Conservation (phyloP, 305 asterid species). For the Rubia occidens region DNA sequence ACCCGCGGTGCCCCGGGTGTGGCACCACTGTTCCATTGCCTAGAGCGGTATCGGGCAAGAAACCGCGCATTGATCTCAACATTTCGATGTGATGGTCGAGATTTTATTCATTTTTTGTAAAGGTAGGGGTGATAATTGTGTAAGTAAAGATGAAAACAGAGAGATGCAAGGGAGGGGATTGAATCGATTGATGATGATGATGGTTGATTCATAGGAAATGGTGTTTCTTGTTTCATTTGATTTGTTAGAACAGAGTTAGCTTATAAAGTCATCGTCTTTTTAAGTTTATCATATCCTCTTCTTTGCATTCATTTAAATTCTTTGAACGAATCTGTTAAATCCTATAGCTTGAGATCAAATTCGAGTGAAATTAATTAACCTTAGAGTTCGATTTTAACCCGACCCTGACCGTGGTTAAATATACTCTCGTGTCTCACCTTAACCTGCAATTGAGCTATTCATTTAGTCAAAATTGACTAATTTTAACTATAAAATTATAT, state of each 20-base stretch:
- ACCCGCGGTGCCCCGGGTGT: constrained; percentile 82
- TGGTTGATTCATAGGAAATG: not conserved
- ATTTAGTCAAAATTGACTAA: no score
- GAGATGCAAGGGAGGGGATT: not conserved
- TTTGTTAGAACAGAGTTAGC: constrained; percentile 8
- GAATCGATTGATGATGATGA: not conserved
- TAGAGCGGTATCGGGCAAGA: constrained; percentile 28
- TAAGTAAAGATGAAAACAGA: constrained; percentile 22
- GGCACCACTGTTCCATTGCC: constrained; percentile 49
- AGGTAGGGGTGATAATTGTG: constrained; percentile 31
- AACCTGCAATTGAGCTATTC: no score
- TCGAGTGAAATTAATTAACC: no score
- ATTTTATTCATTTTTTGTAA: constrained; percentile 37
- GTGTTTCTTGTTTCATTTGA: not conserved
- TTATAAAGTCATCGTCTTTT: not conserved
- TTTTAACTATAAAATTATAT: no score
- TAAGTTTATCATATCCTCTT: no score
- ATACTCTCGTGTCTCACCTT: no score
- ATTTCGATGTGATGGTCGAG: constrained; percentile 43
- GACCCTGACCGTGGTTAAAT: no score
- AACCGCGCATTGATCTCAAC: constrained; percentile 79
- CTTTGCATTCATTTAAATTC: no score
- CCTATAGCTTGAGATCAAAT: no score
- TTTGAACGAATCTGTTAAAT: no score
- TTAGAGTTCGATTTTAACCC: no score